Base-by-base conservation (phyloP, 768 basidiomycete species). In the Pleurotus pulmonarius region DNA sequence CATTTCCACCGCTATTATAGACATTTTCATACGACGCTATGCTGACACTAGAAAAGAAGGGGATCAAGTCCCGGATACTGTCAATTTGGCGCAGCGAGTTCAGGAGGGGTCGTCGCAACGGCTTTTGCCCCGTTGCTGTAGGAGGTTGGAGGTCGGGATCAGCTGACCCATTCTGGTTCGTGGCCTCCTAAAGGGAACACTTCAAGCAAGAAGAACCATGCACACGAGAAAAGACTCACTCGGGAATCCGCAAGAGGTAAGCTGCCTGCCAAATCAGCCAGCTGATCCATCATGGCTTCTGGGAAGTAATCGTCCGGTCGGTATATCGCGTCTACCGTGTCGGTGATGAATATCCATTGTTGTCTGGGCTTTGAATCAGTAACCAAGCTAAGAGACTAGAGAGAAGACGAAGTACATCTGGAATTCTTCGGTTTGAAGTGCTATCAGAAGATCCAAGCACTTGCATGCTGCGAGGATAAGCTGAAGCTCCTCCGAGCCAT, bases 341-440 rank as follows among this genome's bases (percentile, higher is more conserved):
- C 96, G 2, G 94, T 97, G 43, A 98, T 85, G 69, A 98, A 99
- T 64, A 97, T 91, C 96, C 97, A 99, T 75, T 99, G 94, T 69
- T 98, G 91, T 67, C 89, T 92, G 61, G 16, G 43, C 16, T 25
- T 43, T 4, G 11, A 11, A 34, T 34, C 29, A 12, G 47, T 65
- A 8, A 67, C 9, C 9, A 16, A 3, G 39, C 4, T 34, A 4
- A 38, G 13, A 9, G 58, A 11, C 8, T 44, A 25, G 26, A 29
- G 58, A 20, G 41, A 16, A 49, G 52, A 43, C 12, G n/a, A 40
- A 75, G 58, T 66, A 97, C 96, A 98, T 90, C 71, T 98, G 97
- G 70, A 98, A 99, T 69, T 98, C 96, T 66, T 95, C 93, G 0
- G 93, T 96, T 68, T 98, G 95, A 22, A 99, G 73, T 3, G 91